These are phyloP conservation scores for Penicillium taxi DNA, from an alignment of 495 filamentous ascomycete species.

Conservation along the genomic window DNA sequence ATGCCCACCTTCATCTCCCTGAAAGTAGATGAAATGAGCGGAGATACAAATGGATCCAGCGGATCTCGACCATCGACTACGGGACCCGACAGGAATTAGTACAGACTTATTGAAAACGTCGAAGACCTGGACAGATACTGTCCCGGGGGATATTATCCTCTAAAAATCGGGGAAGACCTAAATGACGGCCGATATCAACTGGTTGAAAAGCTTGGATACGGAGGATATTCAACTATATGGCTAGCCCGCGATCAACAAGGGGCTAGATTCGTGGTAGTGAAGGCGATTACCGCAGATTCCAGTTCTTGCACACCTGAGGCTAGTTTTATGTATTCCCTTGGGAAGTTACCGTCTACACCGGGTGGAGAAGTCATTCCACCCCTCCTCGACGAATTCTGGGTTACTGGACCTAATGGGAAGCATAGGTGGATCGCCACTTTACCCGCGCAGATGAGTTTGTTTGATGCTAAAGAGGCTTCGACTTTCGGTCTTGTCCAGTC, in stretches of 20 bases:
- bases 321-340: slow-evolving; percentile 8
- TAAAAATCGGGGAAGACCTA: slow-evolving; percentile 28
- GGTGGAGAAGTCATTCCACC: slow-evolving; percentile 17
- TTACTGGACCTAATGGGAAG: slow-evolving; percentile 32
- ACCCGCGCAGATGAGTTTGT: slow-evolving; percentile 17
- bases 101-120: slow-evolving; percentile 11
- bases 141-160: slow-evolving; percentile 36
- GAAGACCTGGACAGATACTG: slow-evolving; percentile 29
- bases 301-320: slow-evolving; percentile 7
- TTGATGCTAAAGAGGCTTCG: slow-evolving; percentile 17
- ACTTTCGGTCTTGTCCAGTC: slow-evolving; percentile 16
- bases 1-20: slow-evolving; percentile 6
- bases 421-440: slow-evolving; percentile 37
- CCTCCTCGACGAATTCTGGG: slow-evolving; percentile 30
- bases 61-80: slow-evolving; percentile 5
- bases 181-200: slow-evolving; percentile 28
- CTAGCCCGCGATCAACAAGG: slow-evolving; percentile 27
- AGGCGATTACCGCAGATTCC: slow-evolving; percentile 15
- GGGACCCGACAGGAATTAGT: slow-evolving; percentile 5
- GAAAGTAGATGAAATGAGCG: slow-evolving; percentile 3
- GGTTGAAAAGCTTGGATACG: slow-evolving; percentile 36
- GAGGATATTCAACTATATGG: slow-evolving; percentile 39
- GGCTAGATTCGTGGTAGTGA: slow-evolving; percentile 14
- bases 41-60: slow-evolving; percentile 5
- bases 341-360: slow-evolving; percentile 4